Evolutionary conservation across 1,284 basidiomycete genomes (phyloP), one percentile per base, ranked within the genome.

Genomic region (Leccinum huronense): DNA sequence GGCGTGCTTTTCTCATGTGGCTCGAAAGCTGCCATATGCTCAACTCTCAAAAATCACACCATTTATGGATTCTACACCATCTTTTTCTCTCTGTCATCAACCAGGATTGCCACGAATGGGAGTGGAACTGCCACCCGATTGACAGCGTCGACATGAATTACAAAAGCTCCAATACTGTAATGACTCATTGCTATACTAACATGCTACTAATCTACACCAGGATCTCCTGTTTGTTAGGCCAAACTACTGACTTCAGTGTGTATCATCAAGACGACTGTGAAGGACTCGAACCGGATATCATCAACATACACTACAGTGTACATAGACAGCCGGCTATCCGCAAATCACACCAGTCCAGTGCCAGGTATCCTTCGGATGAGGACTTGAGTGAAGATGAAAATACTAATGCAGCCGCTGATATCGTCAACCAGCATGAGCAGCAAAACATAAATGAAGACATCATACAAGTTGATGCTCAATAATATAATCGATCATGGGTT

Each of bases 51-150:
- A 64, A 69, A 4, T 51, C 64, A 0, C 7, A 59, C 1, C 76
- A 77, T 19, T 33, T 78, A 0, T 79, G 77, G 75, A 42, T 77
- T 0, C 36, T 78, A 1, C 75, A 78, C 40, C 30, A 31, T 0
- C 67, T 79, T 2, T 78, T 76, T 53, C 63, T 73, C 2, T 8
- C 23, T 2, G 10, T 19, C 0, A 64, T 73, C 0, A 71, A 73
- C n/a, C 7, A 63, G 0, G 63, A 73, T 40, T 76, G 75, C 36
- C 0, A 31, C 0, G 3, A 40, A 11, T 6, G 11, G 0, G 57
- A 74, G 4, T 80, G 77, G 76, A 77, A 79, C 59, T 51, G 33
- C 4, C 73, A 67, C 19, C 61, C n/a, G 0, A 65, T 65, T 13
- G 3, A 19, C 1, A 16, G 51, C 0, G 0, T 10, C 1, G 5